These are phyloP conservation scores for Murraya paniculata DNA, from an alignment of 345 rosid species.

Conservation along the genomic window DNA sequence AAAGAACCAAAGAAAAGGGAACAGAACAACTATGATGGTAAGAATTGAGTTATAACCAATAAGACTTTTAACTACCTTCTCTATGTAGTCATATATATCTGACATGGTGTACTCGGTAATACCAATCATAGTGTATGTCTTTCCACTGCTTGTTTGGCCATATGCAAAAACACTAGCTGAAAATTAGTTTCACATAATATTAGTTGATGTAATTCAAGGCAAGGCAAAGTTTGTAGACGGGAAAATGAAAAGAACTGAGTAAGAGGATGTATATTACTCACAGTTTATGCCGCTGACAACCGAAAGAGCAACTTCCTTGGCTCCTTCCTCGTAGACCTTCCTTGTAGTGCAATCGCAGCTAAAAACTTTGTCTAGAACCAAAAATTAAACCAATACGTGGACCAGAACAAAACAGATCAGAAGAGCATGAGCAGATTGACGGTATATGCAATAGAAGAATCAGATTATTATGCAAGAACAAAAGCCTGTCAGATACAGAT, in stretches of 20 bases:
- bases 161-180: slow-evolving; percentile 95
- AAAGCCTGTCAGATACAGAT: not conserved
- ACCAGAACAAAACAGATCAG: slow-evolving; percentile 20
- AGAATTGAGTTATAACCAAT: not conserved
- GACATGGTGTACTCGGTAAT: slow-evolving; percentile 71
- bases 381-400: slow-evolving; percentile 18
- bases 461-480: not conserved
- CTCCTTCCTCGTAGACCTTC: slow-evolving; percentile 79
- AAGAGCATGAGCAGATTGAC: not conserved
- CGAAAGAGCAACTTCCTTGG: slow-evolving; percentile 81
- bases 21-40: not conserved
- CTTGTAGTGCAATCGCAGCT: slow-evolving; percentile 61
- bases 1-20: slow-evolving; percentile 15
- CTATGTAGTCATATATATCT: slow-evolving; percentile 75
- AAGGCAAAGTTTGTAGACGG: slow-evolving; percentile 1
- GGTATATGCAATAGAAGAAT: not conserved
- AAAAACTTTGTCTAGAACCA: slow-evolving; percentile 73
- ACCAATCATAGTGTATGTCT: slow-evolving; percentile 90
- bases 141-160: slow-evolving; percentile 98
- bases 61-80: slow-evolving; percentile 44
- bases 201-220: not conserved
- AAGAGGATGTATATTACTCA: slow-evolving; percentile 22
- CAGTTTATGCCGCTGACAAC: slow-evolving; percentile 84
- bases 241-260: not conserved
- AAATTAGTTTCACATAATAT: slow-evolving; percentile 17